These are phyloP conservation scores for Oryza longistaminata DNA, from an alignment of 176 grass and related monocot genomes.

Conservation along the genomic window DNA sequence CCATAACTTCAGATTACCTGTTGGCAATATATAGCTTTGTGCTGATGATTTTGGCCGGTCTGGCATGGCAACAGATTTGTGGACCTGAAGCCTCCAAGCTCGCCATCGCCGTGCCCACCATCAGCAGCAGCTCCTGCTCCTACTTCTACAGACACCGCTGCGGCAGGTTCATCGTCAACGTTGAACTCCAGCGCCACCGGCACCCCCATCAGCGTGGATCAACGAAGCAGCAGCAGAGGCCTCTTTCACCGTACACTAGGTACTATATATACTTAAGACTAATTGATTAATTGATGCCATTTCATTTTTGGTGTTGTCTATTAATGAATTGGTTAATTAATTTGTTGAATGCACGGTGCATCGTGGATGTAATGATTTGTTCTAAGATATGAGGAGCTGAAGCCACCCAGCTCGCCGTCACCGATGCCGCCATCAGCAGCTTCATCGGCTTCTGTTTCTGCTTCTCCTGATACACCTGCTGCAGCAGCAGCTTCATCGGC, in stretches of 20 bases:
- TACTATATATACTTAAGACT: background rate
- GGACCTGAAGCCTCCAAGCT: conserved; percentile 30
- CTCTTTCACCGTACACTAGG: conserved; percentile 36
- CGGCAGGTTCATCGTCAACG: background rate
- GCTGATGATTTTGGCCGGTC: background rate
- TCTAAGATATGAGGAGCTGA: conserved; percentile 38
- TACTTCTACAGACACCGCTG: background rate
- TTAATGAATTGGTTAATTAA: no score
- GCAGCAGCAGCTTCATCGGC: background rate
- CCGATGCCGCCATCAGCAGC: conserved; percentile 5
- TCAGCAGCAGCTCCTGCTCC: background rate
- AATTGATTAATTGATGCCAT: no score
- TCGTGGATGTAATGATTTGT: background rate
- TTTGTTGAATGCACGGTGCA: background rate
- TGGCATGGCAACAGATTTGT: conserved; percentile 10
- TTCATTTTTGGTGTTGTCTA: no score
- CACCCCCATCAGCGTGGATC: background rate
- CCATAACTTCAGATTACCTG: no score
- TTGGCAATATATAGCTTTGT: background rate
- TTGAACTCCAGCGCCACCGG: conserved; percentile 17
- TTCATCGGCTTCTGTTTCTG: background rate
- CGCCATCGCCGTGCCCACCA: conserved; percentile 28
- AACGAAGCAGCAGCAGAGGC: background rate
- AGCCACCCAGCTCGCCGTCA: conserved; percentile 34
- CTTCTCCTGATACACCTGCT: background rate